Evolutionary conservation across 768 basidiomycete species (phyloP), one percentile per base, ranked within the genome.

Genomic region (Pisolithus microcarpus): DNA sequence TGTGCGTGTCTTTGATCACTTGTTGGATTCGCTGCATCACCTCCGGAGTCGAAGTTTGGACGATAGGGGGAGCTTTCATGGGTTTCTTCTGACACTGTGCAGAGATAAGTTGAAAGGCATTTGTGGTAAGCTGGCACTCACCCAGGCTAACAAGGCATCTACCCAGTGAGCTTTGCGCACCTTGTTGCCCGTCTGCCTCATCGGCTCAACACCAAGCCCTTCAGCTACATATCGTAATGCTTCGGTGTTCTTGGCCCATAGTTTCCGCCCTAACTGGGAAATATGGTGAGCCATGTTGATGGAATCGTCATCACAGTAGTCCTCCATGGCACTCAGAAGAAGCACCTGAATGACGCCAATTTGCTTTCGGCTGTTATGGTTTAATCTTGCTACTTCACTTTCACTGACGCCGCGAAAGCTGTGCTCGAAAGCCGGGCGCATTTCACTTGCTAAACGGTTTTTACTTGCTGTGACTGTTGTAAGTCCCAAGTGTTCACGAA

Each of bases 151-250:
- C 15, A 56, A 24, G 10, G 48, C 48, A 1, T 50, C 46, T 10
- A 43, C 49, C 55, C 52, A 56, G 7, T 53, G 48, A 23, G 30
- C 19, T 24, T 56, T 56, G 8, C 19, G 24, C 5, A 50, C 38
- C 13, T 8, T 39, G 6, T 8, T 24, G 7, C 38, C 40, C 36
- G 37, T 19, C 15, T 26, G 7, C 15, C 18, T 11, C 24, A 19
- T 3, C 1, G 44, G 54, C 15, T 7, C 7, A 6, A 50, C 39
- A 11, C n/a, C 21, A 10, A 56, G 49, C 2, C 45, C 37, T 10
- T n/a, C 49, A 3, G 40, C 46, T 18, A 50, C 30, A 31, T 36
- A 51, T 7, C 3, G 15, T 9, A 56, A 43, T 1, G 38, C 13
- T 3, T 9, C 13, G 5, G 24, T n/a, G 13, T 54, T 56, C n/a